Evolutionary conservation across 2,329 filamentous ascomycete genomes (phyloP), one percentile per base, ranked within the genome.

Genomic region (Colletotrichum acutatum): DNA sequence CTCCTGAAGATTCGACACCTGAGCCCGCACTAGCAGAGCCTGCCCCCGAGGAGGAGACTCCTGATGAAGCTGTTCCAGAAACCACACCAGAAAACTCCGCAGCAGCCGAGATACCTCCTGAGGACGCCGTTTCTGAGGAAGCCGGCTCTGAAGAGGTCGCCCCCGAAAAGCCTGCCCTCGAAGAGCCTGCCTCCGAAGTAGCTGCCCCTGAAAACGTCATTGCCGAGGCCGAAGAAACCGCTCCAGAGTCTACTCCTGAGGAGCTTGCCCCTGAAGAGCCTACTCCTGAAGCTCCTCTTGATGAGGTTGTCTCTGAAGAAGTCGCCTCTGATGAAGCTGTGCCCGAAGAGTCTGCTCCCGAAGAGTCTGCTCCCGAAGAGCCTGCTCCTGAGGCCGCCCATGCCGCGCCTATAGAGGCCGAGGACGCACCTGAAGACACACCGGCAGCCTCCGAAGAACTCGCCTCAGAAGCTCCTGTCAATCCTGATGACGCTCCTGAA

Each of bases 181-280:
- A 37, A 12, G 34, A 16, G 34, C 34, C 34, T 6, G 14, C 34
- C 12, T 16, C 22, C 19, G 65, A 49, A 54, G 66, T 67, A 32
- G 24, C 42, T 14, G 9, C n/a, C 26, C 28, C 61, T 32, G 46
- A 49, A 32, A 16, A 53, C 8, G 4, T 19, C 32, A 26, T 56
- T n/a, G 3, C 32, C 1, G 32, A 32, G 32, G 34, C 49, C 71
- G 63, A 56, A 42, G 72, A 64, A 3, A 19, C 24, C 22, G 32
- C 76, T 12, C 3, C 69, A 26, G 72, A 70, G 2, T 56, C 76
- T 30, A 60, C 60, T 11, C 7, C 70, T 37, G 73, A 53, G 6
- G 74, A 70, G 8, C 46, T 59, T 57, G 1, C 57, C 4, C n/a
- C 46, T 16, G 54, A 30, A 74, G 75, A 34, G 22, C 64, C 61